These are phyloP conservation scores for Boletus vinaceobasis DNA, from an alignment of 768 basidiomycete genomes.

Conservation along the genomic window DNA sequence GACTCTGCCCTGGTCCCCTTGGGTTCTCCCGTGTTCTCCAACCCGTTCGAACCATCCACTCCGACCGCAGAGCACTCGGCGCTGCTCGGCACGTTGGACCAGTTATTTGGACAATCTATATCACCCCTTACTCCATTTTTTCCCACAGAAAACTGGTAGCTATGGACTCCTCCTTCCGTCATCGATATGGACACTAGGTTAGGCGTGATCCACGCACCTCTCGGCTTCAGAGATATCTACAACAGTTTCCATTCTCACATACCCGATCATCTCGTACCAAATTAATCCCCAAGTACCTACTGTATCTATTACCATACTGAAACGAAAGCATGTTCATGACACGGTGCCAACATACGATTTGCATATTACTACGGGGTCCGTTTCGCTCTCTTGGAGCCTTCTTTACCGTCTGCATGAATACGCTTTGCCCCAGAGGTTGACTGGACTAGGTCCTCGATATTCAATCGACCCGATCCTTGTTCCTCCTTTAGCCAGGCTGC, in stretches of 20 bases:
- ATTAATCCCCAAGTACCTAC: constrained; percentile 7
- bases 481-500: constrained; percentile 63
- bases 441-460: constrained; percentile 25
- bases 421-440: constrained; percentile 26
- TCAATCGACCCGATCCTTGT: constrained; percentile 44
- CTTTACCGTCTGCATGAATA: constrained; percentile 14
- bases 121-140: constrained; percentile 20
- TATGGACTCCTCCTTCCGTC: neutral
- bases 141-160: constrained; percentile 14
- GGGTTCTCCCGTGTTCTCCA: constrained; percentile 30
- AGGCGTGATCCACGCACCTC: neutral
- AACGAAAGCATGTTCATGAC: constrained; percentile 3
- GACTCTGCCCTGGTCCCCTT: constrained; percentile 10
- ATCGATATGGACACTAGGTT: neutral
- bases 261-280: constrained; percentile 8
- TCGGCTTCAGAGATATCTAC: constrained; percentile 3
- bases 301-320: constrained; percentile 20
- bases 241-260: neutral
- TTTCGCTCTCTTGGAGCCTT: constrained; percentile 31
- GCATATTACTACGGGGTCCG: constrained; percentile 11
- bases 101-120: constrained; percentile 30
- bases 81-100: constrained; percentile 24
- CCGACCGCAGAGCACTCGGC: constrained; percentile 2
- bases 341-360: neutral
- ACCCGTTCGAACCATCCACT: constrained; percentile 24